Percentiles rank a stretch among this genome's conserved stretches.
phyloP scores from a whole-genome alignment of 805 yeast species.

The Dipodascus albidus region DNA sequence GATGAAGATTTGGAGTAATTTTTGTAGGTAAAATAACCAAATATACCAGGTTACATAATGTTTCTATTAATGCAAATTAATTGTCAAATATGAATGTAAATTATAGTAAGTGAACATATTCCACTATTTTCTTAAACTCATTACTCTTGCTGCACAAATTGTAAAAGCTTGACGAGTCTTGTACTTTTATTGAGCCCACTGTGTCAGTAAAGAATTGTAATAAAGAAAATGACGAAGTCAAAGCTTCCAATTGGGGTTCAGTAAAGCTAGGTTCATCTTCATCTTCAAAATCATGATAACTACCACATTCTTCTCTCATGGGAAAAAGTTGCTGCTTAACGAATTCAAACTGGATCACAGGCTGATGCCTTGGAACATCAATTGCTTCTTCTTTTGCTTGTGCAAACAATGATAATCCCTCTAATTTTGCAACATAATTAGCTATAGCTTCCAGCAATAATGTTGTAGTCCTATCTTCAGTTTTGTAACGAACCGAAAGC shows the following conservation, averaged over 20 bases:
- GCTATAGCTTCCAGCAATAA: neutral
- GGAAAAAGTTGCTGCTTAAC: neutral
- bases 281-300: neutral
- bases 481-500: neutral
- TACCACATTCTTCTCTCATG: too few relatives aligned
- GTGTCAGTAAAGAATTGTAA: neutral
- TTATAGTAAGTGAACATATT: neutral
- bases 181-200: neutral
- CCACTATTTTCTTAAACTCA: neutral
- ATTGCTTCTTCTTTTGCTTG: neutral
- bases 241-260: neutral
- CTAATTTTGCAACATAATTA: neutral
- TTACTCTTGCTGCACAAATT: neutral
- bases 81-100: neutral
- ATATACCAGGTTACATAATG: neutral
- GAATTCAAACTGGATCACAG: neutral
- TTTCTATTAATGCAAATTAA: neutral
- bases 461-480: neutral
- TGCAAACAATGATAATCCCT: neutral
- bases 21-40: neutral
- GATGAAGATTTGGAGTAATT: slow-evolving; percentile 1
- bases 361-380: neutral
- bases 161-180: neutral
- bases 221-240: neutral
- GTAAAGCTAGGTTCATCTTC: neutral